These are phyloP conservation scores for Umbelopsis ramanniana DNA, from an alignment of 192 early-diverging fungal species.

Conservation along the genomic window DNA sequence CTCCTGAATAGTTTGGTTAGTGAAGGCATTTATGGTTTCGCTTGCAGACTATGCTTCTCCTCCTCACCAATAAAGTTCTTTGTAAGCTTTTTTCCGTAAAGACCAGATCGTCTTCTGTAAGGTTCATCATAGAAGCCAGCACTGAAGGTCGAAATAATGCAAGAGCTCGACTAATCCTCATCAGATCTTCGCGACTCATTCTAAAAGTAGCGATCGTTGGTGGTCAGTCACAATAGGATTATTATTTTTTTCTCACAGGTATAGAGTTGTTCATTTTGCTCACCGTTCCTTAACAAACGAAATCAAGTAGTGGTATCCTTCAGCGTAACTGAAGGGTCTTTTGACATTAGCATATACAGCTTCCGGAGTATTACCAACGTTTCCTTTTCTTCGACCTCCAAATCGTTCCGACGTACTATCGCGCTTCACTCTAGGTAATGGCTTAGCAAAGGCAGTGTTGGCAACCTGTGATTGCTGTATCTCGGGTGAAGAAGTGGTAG, in stretches of 20 bases:
- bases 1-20: constrained; percentile 57
- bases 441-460: constrained; percentile 12
- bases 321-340: constrained; percentile 88
- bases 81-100: constrained; percentile 98
- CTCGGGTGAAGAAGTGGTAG: constrained; percentile 14
- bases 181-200: constrained; percentile 87
- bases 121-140: constrained; percentile 91
- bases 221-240: neutral
- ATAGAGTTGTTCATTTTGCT: constrained; percentile 7
- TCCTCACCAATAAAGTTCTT: constrained; percentile 74
- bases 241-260: neutral
- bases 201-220: constrained; percentile 41
- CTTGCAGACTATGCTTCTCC: neutral
- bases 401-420: constrained; percentile 16
- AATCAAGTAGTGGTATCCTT: constrained; percentile 92
- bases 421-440: constrained; percentile 8
- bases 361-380: constrained; percentile 48
- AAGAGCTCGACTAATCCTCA: constrained; percentile 90
- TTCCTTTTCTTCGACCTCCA: constrained; percentile 15
- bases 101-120: constrained; percentile 90
- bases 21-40: neutral
- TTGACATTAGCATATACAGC: constrained; percentile 85
- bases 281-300: constrained; percentile 77
- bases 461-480: neutral
- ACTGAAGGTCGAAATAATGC: constrained; percentile 94